Conservation (phyloP, 2,329 filamentous ascomycete species). For the Diaporthe amygdali region DNA sequence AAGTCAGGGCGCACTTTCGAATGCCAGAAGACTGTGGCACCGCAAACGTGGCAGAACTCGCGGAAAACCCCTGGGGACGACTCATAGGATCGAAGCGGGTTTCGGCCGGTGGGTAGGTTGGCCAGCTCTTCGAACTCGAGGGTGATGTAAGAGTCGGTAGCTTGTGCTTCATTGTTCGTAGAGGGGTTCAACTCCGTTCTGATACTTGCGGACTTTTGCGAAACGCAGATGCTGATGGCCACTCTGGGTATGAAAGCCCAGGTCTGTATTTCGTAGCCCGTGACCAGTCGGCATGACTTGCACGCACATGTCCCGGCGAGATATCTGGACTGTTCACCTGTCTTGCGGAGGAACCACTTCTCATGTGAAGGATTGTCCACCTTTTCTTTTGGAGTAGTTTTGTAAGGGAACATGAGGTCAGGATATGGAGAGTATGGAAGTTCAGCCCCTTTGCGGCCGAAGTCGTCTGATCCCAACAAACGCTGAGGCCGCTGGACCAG, state of each 20-base stretch:
- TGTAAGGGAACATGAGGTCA: constrained; percentile 57
- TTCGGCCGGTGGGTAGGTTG: constrained; percentile 38
- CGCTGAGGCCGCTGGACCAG: constrained; percentile 59
- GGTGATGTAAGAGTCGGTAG: constrained; percentile 23
- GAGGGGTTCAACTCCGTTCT: constrained; percentile 29
- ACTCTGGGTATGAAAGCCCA: constrained; percentile 70
- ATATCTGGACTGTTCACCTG: constrained; percentile 51
- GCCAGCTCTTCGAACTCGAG: constrained; percentile 38
- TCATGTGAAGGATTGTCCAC: constrained; percentile 50
- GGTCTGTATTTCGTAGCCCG: constrained; percentile 67
- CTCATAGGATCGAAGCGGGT: constrained; percentile 42
- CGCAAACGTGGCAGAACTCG: constrained; percentile 67
- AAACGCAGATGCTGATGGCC: constrained; percentile 55
- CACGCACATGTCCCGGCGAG: constrained; percentile 67
- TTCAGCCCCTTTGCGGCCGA: constrained; percentile 33
- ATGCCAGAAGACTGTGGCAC: constrained; percentile 70
- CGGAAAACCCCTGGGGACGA: constrained; percentile 60
- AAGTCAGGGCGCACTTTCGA: constrained; percentile 56
- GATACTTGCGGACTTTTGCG: constrained; percentile 24
- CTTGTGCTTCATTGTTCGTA: not conserved
- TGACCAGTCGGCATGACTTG: constrained; percentile 62
- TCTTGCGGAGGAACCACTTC: constrained; percentile 65
- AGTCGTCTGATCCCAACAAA: constrained; percentile 33
- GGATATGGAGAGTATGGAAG: constrained; percentile 52
- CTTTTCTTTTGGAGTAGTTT: constrained; percentile 33